Evolutionary conservation across 228 moss, liverwort and hornwort species (phyloP).

Genomic region (Sphagnum magellanicum): DNA sequence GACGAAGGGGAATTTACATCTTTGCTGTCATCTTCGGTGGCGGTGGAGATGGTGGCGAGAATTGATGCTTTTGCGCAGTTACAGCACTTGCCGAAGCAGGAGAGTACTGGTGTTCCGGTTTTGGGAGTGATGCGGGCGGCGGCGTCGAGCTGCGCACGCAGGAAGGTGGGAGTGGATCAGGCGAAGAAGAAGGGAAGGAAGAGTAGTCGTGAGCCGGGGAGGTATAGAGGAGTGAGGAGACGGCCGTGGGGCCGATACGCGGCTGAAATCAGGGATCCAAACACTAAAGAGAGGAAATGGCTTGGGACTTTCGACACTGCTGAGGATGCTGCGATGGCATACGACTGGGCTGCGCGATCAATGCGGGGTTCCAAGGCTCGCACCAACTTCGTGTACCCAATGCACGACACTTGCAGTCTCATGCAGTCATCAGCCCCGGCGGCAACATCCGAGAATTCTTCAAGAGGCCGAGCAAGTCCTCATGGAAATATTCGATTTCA

Average conservation of each 20-base stretch:
- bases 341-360: slow-evolving; percentile 67
- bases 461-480: background rate
- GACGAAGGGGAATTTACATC: too few relatives aligned
- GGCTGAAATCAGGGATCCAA: slow-evolving; percentile 78
- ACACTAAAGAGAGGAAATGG: slow-evolving; percentile 77
- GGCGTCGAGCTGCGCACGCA: too few relatives aligned
- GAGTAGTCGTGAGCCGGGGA: slow-evolving; percentile 41
- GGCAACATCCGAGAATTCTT: background rate
- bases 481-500: too few relatives aligned
- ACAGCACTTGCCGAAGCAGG: too few relatives aligned
- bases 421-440: slow-evolving; percentile 28
- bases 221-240: slow-evolving; percentile 62
- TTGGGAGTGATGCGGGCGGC: too few relatives aligned
- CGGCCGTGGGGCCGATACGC: slow-evolving; percentile 80
- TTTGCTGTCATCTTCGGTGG: too few relatives aligned
- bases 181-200: slow-evolving; percentile 24
- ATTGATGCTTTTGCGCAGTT: too few relatives aligned
- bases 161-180: background rate
- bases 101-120: too few relatives aligned
- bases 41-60: too few relatives aligned
- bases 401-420: slow-evolving; percentile 37
- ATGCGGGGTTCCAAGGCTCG: slow-evolving; percentile 71
- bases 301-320: slow-evolving; percentile 81
- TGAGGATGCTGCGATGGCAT: slow-evolving; percentile 72
- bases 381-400: slow-evolving; percentile 60